Evolutionary conservation across 2,329 filamentous ascomycete species (phyloP).

Genomic region (Trichoderma sp.): DNA sequence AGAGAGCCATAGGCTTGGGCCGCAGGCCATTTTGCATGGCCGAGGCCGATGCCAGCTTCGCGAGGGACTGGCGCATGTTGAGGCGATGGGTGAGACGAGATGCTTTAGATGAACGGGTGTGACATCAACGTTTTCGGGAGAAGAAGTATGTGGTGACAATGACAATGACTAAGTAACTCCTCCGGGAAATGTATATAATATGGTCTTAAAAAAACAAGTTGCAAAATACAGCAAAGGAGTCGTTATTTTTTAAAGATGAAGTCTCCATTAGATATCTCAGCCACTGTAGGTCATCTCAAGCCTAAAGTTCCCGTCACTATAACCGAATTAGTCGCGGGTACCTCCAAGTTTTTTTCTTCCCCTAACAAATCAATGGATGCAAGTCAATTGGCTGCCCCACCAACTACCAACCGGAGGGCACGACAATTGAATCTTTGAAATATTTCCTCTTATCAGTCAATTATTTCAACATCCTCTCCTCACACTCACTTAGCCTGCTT

Average conservation of each 20-base stretch:
- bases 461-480: neutral
- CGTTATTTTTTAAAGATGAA: neutral
- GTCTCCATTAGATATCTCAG: neutral
- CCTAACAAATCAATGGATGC: neutral
- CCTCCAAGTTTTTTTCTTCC: neutral
- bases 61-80: slow-evolving; percentile 14
- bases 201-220: neutral
- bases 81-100: neutral
- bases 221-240: neutral
- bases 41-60: slow-evolving; percentile 38
- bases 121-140: neutral
- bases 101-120: too few relatives aligned
- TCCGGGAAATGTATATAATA: neutral
- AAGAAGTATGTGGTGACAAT: neutral
- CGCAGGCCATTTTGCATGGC: slow-evolving; percentile 33
- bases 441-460: neutral
- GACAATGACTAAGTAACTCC: too few relatives aligned
- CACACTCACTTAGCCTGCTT: neutral
- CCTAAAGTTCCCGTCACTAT: neutral
- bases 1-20: slow-evolving; percentile 59
- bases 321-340: neutral
- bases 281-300: neutral
- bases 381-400: slow-evolving; percentile 1
- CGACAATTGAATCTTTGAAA: neutral
- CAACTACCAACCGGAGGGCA: neutral